phyloP scores from a whole-genome alignment of 2,329 filamentous ascomycete species.

The Fusarium oxysporum region DNA sequence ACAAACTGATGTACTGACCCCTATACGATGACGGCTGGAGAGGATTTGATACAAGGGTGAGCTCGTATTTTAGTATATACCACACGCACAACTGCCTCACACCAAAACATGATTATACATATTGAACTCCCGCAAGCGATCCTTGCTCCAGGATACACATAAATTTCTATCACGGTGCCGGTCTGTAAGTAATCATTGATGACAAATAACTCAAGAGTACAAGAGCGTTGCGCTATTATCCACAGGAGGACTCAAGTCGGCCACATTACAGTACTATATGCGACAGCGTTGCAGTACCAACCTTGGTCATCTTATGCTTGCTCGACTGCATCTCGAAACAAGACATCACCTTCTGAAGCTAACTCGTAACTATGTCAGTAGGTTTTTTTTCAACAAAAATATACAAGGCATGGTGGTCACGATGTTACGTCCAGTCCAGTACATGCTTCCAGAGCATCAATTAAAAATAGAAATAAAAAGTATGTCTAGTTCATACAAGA shows the following conservation, averaged over 20 bases:
- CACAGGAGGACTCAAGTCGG: background rate
- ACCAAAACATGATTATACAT: background rate
- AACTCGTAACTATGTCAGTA: no score
- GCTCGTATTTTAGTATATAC: fast-evolving
- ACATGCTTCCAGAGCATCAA: constrained; percentile 20
- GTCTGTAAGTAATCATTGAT: background rate
- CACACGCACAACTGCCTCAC: fast-evolving
- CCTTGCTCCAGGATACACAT: background rate
- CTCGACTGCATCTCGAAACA: background rate
- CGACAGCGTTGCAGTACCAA: background rate
- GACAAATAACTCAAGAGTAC: no score
- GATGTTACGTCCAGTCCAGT: background rate
- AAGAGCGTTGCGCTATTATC: background rate
- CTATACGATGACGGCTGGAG: constrained; percentile 38
- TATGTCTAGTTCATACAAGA: constrained; percentile 25
- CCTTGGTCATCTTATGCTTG: background rate
- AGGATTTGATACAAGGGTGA: background rate
- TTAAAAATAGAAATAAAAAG: background rate
- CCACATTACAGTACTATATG: background rate
- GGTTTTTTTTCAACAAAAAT: no score
- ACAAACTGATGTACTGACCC: constrained; percentile 42
- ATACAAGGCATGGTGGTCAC: background rate
- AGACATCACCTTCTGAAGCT: background rate
- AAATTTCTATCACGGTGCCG: background rate
- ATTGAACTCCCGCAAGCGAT: background rate